These are phyloP conservation scores for Taphrina sp. DNA, from an alignment of 1,139 yeast species.

Conservation along the genomic window DNA sequence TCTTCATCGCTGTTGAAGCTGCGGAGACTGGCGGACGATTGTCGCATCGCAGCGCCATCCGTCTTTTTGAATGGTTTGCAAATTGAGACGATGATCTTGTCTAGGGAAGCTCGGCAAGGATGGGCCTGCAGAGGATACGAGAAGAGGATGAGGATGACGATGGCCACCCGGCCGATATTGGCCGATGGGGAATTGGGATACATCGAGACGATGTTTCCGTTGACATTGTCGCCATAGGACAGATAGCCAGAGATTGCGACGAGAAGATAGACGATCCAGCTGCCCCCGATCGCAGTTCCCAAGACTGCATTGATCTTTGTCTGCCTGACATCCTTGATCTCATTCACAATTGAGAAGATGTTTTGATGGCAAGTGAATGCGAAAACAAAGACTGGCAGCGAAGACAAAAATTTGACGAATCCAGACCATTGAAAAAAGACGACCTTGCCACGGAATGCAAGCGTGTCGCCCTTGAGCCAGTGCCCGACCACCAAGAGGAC, in stretches of 20 bases:
- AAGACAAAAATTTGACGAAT: slow-evolving; percentile 62
- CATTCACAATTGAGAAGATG: slow-evolving; percentile 76
- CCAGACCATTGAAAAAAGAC: slow-evolving; percentile 41
- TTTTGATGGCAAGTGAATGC: slow-evolving; percentile 95
- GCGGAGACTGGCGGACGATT: slow-evolving; percentile 28
- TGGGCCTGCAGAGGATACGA: slow-evolving; percentile 91
- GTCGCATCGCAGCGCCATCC: neutral
- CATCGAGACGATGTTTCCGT: slow-evolving; percentile 78
- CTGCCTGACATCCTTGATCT: slow-evolving; percentile 60
- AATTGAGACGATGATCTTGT: slow-evolving; percentile 56
- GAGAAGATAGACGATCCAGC: slow-evolving; percentile 58
- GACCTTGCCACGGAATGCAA: slow-evolving; percentile 39
- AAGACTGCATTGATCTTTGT: slow-evolving; percentile 55
- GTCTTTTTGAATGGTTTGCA: no score
- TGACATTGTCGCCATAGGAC: slow-evolving; percentile 74
- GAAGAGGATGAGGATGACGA: slow-evolving; percentile 77
- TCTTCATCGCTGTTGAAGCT: neutral
- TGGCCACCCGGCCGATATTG: slow-evolving; percentile 67
- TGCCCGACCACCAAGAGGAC: slow-evolving; percentile 70
- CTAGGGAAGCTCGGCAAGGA: slow-evolving; percentile 82
- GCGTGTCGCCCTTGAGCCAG: slow-evolving; percentile 54
- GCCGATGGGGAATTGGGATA: slow-evolving; percentile 48
- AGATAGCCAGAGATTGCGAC: slow-evolving; percentile 85
- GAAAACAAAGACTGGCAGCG: slow-evolving; percentile 84
- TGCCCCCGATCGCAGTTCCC: slow-evolving; percentile 55